Percentiles rank a stretch among this genome's conserved stretches.
Conservation (phyloP, 2,329 filamentous ascomycete species). For the Geosmithia putterillii region DNA sequence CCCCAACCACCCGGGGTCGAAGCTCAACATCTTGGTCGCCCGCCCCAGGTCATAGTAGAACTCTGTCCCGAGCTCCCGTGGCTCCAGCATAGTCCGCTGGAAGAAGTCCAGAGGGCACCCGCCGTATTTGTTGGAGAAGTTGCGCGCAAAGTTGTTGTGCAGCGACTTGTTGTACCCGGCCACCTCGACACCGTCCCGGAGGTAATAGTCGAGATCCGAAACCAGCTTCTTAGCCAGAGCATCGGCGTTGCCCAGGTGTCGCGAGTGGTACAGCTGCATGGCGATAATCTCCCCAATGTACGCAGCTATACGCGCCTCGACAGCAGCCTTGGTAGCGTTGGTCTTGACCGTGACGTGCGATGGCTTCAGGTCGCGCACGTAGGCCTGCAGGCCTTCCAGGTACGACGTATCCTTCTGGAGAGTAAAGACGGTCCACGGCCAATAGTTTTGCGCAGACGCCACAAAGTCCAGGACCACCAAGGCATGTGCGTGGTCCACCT, state of each 20-base stretch:
- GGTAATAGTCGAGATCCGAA: constrained; percentile 65
- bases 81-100: constrained; percentile 59
- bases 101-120: constrained; percentile 66
- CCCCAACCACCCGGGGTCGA: constrained; percentile 68
- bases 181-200: constrained; percentile 67
- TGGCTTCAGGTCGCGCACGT: constrained; percentile 47
- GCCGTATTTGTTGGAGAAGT: constrained; percentile 68
- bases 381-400: constrained; percentile 58
- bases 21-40: constrained; percentile 63
- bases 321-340: constrained; percentile 42
- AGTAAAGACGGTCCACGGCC: constrained; percentile 85
- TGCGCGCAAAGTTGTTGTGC: constrained; percentile 73
- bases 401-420: constrained; percentile 64
- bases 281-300: constrained; percentile 79
- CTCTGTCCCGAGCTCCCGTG: constrained; percentile 54
- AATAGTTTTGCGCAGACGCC: constrained; percentile 79
- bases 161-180: constrained; percentile 77
- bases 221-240: constrained; percentile 59
- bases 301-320: constrained; percentile 61
- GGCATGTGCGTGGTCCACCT: constrained; percentile 51
- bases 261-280: constrained; percentile 79
- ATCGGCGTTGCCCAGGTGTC: constrained; percentile 58
- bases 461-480: constrained; percentile 78
- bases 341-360: constrained; percentile 39
- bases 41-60: constrained; percentile 79